Percentiles rank a stretch among this genome's conserved stretches.
Evolutionary conservation across 345 rosid species (phyloP).

Genomic region (Arabidopsis thaliana): DNA sequence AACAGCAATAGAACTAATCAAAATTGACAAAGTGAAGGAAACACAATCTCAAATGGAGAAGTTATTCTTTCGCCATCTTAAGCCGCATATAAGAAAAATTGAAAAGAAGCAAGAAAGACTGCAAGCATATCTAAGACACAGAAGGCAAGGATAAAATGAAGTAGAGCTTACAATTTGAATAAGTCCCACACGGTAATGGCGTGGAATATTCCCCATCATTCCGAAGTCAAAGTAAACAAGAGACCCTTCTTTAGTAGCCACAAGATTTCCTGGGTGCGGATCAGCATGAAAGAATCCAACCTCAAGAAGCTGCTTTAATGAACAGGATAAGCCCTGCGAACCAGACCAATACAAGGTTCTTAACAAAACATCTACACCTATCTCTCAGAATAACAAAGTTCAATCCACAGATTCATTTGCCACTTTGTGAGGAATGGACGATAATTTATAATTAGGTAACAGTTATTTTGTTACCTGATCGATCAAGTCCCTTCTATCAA

Average conservation of each 20-base stretch:
- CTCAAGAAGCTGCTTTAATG: constrained; percentile 93
- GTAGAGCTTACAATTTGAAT: constrained; percentile 76
- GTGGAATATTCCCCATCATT: constrained; percentile 98
- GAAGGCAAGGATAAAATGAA: not conserved
- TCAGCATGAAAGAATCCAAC: constrained; percentile 99
- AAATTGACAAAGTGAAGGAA: constrained; percentile 14
- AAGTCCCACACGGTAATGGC: constrained; percentile 93
- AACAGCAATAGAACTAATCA: constrained; percentile 53
- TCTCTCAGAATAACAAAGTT: constrained; percentile 16
- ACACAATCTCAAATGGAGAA: not conserved
- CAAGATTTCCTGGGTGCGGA: constrained; percentile 99
- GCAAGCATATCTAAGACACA: not conserved
- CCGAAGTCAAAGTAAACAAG: constrained; percentile 98
- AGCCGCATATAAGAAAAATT: not conserved
- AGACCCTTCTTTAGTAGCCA: constrained; percentile 68
- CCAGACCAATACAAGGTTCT: constrained; percentile 18
- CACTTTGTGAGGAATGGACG: constrained; percentile 15
- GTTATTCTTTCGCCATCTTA: not conserved
- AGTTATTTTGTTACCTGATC: constrained; percentile 67
- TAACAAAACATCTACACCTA: constrained; percentile 9
- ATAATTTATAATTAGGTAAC: not conserved
- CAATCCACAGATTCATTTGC: constrained; percentile 2
- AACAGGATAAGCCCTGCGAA: constrained; percentile 84
- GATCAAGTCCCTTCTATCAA: constrained; percentile 76
- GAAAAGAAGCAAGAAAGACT: constrained; percentile 9